Evolutionary conservation across 1,284 basidiomycete species (phyloP).

Genomic region (Singerocomus rubriflavus): DNA sequence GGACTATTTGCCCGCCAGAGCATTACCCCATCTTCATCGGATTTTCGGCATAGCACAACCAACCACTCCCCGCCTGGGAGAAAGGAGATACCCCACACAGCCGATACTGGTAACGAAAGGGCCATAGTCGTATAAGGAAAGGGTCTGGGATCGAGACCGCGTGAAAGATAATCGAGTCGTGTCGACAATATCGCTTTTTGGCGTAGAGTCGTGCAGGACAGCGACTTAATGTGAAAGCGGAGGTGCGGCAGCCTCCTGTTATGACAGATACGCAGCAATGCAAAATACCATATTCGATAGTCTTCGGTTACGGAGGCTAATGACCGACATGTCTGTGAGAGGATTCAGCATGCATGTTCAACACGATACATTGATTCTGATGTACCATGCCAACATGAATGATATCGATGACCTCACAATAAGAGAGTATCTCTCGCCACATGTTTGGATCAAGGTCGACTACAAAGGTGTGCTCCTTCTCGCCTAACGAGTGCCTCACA

Average conservation of each 20-base stretch:
- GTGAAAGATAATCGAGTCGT: slow-evolving; percentile 11
- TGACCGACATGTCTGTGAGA: neutral
- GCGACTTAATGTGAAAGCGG: neutral
- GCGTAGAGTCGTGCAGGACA: neutral
- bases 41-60: slow-evolving; percentile 7
- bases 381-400: slow-evolving; percentile 13
- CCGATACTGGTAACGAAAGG: slow-evolving; percentile 1
- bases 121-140: neutral
- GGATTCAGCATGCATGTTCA: neutral
- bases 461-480: neutral
- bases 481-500: neutral
- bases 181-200: slow-evolving; percentile 2
- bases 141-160: neutral
- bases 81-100: slow-evolving; percentile 12
- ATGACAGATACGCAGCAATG: slow-evolving; percentile 7
- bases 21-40: slow-evolving; percentile 3
- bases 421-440: slow-evolving; percentile 16
- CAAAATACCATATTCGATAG: slow-evolving; percentile 10
- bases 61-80: slow-evolving; percentile 15
- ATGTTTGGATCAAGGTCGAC: slow-evolving; percentile 2
- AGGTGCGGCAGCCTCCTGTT: neutral
- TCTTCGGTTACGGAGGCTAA: neutral
- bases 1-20: slow-evolving; percentile 5
- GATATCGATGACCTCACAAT: slow-evolving; percentile 11
- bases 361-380: neutral